Percentiles rank a stretch among this genome's conserved stretches.
These are phyloP conservation scores for Dothistroma pini DNA, from an alignment of 2,329 filamentous ascomycete genomes.

Conservation along the genomic window DNA sequence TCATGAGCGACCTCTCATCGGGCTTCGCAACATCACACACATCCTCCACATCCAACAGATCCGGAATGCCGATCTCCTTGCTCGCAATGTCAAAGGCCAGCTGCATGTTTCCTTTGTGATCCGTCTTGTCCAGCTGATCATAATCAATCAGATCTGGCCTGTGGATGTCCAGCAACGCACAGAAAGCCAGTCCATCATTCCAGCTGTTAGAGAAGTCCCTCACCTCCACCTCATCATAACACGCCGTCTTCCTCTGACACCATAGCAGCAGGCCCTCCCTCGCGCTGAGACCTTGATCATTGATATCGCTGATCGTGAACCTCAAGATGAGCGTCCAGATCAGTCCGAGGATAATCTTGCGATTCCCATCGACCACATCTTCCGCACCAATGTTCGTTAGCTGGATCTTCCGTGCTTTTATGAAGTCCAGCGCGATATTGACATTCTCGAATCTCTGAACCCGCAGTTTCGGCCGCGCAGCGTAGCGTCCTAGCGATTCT, in stretches of 20 bases:
- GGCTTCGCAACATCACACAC: slow-evolving; percentile 95
- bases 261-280: slow-evolving; percentile 93
- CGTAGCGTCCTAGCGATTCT: slow-evolving; percentile 94
- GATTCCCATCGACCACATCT: slow-evolving; percentile 96
- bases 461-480: slow-evolving; percentile 89
- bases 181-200: slow-evolving; percentile 97
- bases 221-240: slow-evolving; percentile 95
- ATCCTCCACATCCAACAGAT: slow-evolving; percentile 93
- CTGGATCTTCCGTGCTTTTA: slow-evolving; percentile 85
- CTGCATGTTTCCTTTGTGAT: slow-evolving; percentile 97
- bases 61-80: slow-evolving; percentile 95
- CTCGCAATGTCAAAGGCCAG: slow-evolving; percentile 94
- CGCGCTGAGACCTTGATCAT: slow-evolving; percentile 93
- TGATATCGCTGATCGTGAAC: slow-evolving; percentile 99
- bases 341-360: slow-evolving; percentile 93
- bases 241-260: slow-evolving; percentile 98
- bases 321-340: slow-evolving; percentile 98
- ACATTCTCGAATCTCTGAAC: slow-evolving; percentile 98
- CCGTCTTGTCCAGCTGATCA: slow-evolving; percentile 86
- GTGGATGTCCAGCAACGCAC: slow-evolving; percentile 93
- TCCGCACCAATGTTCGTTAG: slow-evolving; percentile 99
- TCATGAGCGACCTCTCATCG: slow-evolving; percentile 96
- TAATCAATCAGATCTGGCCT: slow-evolving; percentile 96
- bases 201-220: slow-evolving; percentile 92
- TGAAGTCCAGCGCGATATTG: slow-evolving; percentile 90